Base-by-base conservation (phyloP, 805 yeast species). In the Teunomyces tritomae region DNA sequence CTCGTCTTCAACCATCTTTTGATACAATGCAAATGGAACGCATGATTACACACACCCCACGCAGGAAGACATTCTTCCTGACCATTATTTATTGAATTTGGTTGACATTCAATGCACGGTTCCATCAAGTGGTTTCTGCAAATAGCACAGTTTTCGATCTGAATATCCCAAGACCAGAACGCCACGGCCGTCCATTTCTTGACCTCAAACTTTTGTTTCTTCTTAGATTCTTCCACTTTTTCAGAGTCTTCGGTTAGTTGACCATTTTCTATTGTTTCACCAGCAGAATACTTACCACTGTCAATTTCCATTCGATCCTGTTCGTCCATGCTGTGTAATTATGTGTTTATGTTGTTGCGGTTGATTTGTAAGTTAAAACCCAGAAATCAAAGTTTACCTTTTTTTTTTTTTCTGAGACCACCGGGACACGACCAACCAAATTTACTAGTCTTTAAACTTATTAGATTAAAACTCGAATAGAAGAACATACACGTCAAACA, bases 91-190 rank as follows among this genome's bases (percentile, higher is more conserved):
- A 82, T 81, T 40, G 82, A 83, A 61, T 84, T 84, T 26, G 96
- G 95, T 65, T 89, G 96, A 65, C 99, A 94, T 65, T 91, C 98
- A 55, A 94, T 87, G 65, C 99, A 94, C 13, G 94, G 94, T 61
- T 94, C 99, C 99, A 94, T 94, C 56, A 94, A 79, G 68, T 92
- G 97, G 68, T 92, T 94, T 64, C 98, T 80, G 77, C 99, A 94
- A 64, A 94, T 94, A 34, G 99, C 98, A 75, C 99, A 94, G 47
- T 89, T 89, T 55, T 95, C 99, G 47, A 89, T 92, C 30, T 84
- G 92, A 51, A 89, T 87, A 69, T 89, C 96, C 99, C 99, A 94
- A 0, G 97, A 89, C 99, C 99, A 94, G 64, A 94, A 89, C n/a
- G 98, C 98, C 43, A 94, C 99, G 0, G 98, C 98, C 10, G 96